Conservation (phyloP, 768 basidiomycete genomes). For the Russula ochroleuca region DNA sequence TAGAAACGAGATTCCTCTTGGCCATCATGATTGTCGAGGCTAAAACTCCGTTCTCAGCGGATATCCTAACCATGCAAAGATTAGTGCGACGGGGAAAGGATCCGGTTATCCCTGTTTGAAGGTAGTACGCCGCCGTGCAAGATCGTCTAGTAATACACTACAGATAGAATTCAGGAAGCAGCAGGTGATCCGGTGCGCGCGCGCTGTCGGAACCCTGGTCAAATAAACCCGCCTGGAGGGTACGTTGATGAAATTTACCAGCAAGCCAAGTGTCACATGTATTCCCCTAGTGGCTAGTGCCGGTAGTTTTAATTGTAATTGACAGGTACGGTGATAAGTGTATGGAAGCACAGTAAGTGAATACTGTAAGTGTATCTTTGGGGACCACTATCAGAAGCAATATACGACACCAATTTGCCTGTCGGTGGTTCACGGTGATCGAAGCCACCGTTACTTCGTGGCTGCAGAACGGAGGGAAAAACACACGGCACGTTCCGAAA, state of each 20-base stretch:
- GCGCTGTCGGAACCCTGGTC: not conserved
- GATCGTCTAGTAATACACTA: not conserved
- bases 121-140: not conserved
- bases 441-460: not conserved
- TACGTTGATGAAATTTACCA: not conserved
- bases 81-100: not conserved
- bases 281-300: not conserved
- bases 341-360: not conserved
- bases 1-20: not conserved
- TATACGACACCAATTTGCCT: too few species aligned
- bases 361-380: too few species aligned
- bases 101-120: conserved; percentile 1
- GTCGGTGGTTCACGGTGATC: not conserved
- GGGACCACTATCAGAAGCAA: too few species aligned
- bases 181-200: not conserved
- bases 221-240: not conserved
- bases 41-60: not conserved
- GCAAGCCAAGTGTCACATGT: not conserved
- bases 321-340: not conserved
- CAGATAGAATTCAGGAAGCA: not conserved
- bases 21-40: not conserved
- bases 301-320: not conserved
- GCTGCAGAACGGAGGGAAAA: not conserved
- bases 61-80: not conserved
- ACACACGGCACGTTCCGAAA: not conserved